Base-by-base conservation (phyloP, 2,329 filamentous ascomycete species). In the Cytospora chrysosperma region DNA sequence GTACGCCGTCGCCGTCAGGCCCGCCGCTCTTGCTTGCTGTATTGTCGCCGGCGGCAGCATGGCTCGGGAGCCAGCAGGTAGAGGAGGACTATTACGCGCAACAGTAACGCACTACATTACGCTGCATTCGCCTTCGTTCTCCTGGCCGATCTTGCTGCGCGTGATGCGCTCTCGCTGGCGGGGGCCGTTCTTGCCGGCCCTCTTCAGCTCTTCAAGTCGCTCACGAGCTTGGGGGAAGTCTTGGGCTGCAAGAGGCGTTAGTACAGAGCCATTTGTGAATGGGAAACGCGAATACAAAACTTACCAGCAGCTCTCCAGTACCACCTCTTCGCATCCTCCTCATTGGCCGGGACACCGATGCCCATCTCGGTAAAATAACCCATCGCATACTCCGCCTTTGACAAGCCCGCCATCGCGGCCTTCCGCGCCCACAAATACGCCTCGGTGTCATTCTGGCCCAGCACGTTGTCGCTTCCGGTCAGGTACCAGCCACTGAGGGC, bases 341-440 rank as follows among this genome's bases (percentile, higher is more conserved):
- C 72, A 74, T 94, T 96, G 10, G 90, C 87, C 19, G 89, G 82
- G 68, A 92, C 88, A 32, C 95, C 95, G 70, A 99, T 98, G 15
- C 95, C 95, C 56, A 95, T 89, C 76, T 99, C 95, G 0, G 92
- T 96, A 73, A 96, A 97, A 77, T 98, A 97, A 0, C 95, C 95
- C 90, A 99, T 97, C 0, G 94, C 95, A 77, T 97, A 98, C 78
- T 98, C 91, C 0, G 95, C 95, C 80, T 98, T 99, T 9, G 92
- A 88, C 43, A 97, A 78, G 3, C 94, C 93, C 4, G 92, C 90
- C 67, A 88, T 86, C 0, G 95, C 95, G 2, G 95, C 94, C 77
- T 97, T 98, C 26, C 94, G 84, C 13, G 95, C 94, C 95, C 95
- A 99, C 2, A 99, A 84, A 74, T 97, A 99, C 0, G 95, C 95